Conservation (phyloP, 352 stramenopile genomes). For the Globisporangium acanthophoron region DNA sequence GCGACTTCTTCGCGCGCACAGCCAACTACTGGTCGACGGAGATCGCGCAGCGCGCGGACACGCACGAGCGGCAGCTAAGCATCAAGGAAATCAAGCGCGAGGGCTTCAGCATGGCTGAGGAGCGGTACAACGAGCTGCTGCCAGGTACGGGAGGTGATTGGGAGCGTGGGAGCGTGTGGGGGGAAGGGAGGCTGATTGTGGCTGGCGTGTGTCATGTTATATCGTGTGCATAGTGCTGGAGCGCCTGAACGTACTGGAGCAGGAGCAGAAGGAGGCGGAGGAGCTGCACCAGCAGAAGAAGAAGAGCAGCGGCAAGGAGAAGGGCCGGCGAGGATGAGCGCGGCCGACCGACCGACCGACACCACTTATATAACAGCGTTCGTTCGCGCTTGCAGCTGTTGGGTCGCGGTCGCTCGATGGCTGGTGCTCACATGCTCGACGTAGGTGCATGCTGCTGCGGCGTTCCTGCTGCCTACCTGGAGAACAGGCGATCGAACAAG, state of each 20-base stretch:
- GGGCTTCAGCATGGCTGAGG: constrained; percentile 65
- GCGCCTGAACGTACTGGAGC: constrained; percentile 71
- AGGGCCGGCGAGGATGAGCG: constrained; percentile 46
- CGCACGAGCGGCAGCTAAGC: constrained; percentile 60
- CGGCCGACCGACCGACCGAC: neutral
- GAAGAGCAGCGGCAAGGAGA: constrained; percentile 61
- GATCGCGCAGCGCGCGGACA: constrained; percentile 54
- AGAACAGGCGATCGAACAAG: constrained; percentile 73
- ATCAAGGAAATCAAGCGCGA: constrained; percentile 87
- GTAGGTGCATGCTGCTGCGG: neutral
- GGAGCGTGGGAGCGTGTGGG: neutral
- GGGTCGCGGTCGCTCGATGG: neutral
- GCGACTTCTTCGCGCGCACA: constrained; percentile 86
- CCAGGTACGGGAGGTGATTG: constrained; percentile 33
- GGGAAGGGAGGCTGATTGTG: constrained; percentile 2
- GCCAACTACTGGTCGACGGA: constrained; percentile 59
- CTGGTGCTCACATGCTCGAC: neutral
- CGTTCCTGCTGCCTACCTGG: constrained; percentile 18
- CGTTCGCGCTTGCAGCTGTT: neutral
- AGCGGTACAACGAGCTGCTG: constrained; percentile 76
- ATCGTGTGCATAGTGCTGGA: constrained; percentile 41
- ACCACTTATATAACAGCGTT: constrained; percentile 8
- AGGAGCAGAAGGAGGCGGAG: constrained; percentile 75
- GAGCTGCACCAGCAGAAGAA: constrained; percentile 75
- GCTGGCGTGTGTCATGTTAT: constrained; percentile 10